A percentile compares a stretch with the other conserved stretches of the same genome.
These are phyloP conservation scores for Fraxinus sp. DNA, from an alignment of 305 asterid species.

Conservation along the genomic window DNA sequence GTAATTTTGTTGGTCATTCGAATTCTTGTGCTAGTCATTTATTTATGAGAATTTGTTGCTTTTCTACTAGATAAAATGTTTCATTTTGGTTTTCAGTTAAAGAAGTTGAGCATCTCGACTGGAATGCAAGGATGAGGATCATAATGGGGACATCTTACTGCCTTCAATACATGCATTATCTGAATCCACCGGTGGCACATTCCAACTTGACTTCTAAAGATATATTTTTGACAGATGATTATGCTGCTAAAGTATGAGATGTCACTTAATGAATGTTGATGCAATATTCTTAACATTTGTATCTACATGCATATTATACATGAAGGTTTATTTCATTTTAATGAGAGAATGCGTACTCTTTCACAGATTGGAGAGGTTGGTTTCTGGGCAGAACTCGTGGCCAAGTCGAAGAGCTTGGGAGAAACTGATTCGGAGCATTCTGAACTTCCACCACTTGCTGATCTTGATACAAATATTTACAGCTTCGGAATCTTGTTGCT, in stretches of 20 bases:
- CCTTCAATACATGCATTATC: constrained; percentile 74
- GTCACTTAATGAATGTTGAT: neutral
- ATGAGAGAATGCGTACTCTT: neutral
- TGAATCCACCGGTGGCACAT: constrained; percentile 69
- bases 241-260: constrained; percentile 77
- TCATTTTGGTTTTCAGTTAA: constrained; percentile 41
- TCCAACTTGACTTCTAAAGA: constrained; percentile 49
- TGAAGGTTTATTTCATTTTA: neutral
- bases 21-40: neutral
- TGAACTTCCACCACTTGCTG: constrained; percentile 52
- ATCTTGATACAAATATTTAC: constrained; percentile 59
- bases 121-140: constrained; percentile 44
- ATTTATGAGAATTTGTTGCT: neutral
- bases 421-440: constrained; percentile 51
- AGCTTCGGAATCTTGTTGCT: constrained; percentile 69
- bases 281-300: neutral
- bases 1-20: constrained; percentile 36
- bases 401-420: constrained; percentile 36
- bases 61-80: neutral
- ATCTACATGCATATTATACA: neutral
- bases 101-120: constrained; percentile 61
- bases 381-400: constrained; percentile 70
- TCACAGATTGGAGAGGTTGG: constrained; percentile 60
- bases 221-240: constrained; percentile 75
- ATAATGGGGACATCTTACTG: constrained; percentile 80